These are phyloP conservation scores for Raffaelea deltoideospora DNA, from an alignment of 2,329 filamentous ascomycete genomes.

Conservation along the genomic window DNA sequence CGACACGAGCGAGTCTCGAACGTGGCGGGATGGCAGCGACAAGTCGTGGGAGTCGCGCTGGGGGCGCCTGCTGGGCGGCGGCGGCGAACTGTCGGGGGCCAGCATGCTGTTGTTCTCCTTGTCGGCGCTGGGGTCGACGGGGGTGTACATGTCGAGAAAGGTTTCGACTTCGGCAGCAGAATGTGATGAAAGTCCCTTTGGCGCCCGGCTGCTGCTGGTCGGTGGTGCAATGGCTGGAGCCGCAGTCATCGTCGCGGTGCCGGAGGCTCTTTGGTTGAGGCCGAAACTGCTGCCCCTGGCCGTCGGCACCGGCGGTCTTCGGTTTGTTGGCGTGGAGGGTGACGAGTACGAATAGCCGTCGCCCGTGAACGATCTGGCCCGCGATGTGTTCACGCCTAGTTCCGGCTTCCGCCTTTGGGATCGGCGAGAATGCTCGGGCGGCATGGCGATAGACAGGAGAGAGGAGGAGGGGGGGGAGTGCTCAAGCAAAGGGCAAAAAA, in stretches of 20 bases:
- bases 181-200: conserved; percentile 12
- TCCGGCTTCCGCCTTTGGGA: conserved; percentile 18
- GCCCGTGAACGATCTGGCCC: conserved; percentile 5
- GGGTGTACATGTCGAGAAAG: conserved; percentile 24
- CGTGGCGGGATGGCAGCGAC: conserved; percentile 59
- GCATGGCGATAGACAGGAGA: conserved; percentile 1
- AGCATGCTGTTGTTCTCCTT: conserved; percentile 14
- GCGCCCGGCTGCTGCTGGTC: conserved; percentile 19
- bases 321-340: conserved; percentile 12
- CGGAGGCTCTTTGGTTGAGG: not conserved
- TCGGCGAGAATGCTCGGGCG: conserved; percentile 6
- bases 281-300: not conserved
- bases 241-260: conserved; percentile 3
- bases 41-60: conserved; percentile 68
- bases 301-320: conserved; percentile 9
- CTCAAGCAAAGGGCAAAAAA: not conserved
- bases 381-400: conserved; percentile 20
- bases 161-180: conserved; percentile 17
- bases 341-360: not conserved
- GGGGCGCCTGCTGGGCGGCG: conserved; percentile 14
- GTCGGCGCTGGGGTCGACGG: conserved; percentile 20
- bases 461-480: not conserved
- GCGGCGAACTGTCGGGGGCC: not conserved
- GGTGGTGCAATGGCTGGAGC: not conserved
- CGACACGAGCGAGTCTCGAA: conserved; percentile 81